Evolutionary conservation across 2,329 filamentous ascomycete species (phyloP), one percentile per base, ranked within the genome.

Genomic region (Fusarium virguliforme): DNA sequence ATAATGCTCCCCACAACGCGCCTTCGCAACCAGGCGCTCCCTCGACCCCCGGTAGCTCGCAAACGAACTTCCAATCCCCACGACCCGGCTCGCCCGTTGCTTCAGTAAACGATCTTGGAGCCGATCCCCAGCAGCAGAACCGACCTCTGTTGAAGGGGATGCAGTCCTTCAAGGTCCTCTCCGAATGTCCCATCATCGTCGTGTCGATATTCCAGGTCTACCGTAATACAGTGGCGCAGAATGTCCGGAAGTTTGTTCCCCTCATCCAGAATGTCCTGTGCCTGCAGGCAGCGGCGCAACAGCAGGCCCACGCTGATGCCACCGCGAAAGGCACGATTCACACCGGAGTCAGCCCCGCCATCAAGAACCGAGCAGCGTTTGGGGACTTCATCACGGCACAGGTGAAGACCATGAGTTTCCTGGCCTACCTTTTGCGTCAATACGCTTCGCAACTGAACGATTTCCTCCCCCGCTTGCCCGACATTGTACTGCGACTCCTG

Each of bases 401-500:
- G 80, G 96, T 99, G 15, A 98, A 99, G 85, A 98, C 95, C 0
- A 98, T 99, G 95, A 98, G 95, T 76, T 99, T 99, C 76, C 81
- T 99, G 73, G 97, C 97, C 1, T 99, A 98, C 78, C 84, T 99
- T 1, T 87, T 99, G 12, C 87, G 96, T 46, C 92, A 97, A 53
- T 97, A 98, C 80, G 91, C 94, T 3, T 91, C 92, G 64, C 93
- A 97, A 72, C 84, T 99, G 9, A 89, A 90, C 10, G 96, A 99
- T 74, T 98, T 99, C 75, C 84, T 99, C 30, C 92, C 91, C 0
- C 92, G 90, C 0, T 84, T 99, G 15, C 96, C 96, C 0, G 91
- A 92, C 35, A 95, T 98, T 38, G 94, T 98, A 4, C 94, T 99
- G 7, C 90, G 96, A 6, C 83, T 99, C 50, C 85, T 99, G 50